Conservation (phyloP, 2,329 filamentous ascomycete genomes). For the Pyrenochaeta sp. region DNA sequence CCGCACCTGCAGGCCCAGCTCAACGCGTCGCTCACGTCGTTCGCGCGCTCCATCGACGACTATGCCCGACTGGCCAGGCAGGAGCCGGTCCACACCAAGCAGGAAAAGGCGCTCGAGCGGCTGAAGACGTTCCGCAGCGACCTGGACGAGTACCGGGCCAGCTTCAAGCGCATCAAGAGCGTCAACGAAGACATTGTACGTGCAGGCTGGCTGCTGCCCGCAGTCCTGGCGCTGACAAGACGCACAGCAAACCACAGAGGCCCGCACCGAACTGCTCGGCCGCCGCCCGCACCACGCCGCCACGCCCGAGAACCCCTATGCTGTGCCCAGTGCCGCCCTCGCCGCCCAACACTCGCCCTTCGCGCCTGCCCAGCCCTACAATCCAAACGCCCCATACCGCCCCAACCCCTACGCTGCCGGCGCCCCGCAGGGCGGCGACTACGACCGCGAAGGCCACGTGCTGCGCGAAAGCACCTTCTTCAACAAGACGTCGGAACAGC, state of each 20-base stretch:
- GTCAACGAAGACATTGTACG: slow-evolving; percentile 75
- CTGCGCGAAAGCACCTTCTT: slow-evolving; percentile 92
- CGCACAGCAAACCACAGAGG: slow-evolving; percentile 65
- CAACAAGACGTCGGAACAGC: slow-evolving; percentile 76
- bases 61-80: slow-evolving; percentile 86
- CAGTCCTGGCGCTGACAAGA: slow-evolving; percentile 7
- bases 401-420: slow-evolving; percentile 51
- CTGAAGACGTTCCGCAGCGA: slow-evolving; percentile 86
- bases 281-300: slow-evolving; percentile 78
- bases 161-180: slow-evolving; percentile 79
- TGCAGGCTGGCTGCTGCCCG: slow-evolving; percentile 4
- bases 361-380: slow-evolving; percentile 36
- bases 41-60: slow-evolving; percentile 90
- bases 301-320: slow-evolving; percentile 94
- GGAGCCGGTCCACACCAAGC: slow-evolving; percentile 89
- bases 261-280: slow-evolving; percentile 83
- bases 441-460: slow-evolving; percentile 79
- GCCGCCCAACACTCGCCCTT: slow-evolving; percentile 37
- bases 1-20: slow-evolving; percentile 65
- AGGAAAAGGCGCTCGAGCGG: slow-evolving; percentile 86
- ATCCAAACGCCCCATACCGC: slow-evolving; percentile 45
- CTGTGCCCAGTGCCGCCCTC: slow-evolving; percentile 46
- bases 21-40: slow-evolving; percentile 69
- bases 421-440: slow-evolving; percentile 57
- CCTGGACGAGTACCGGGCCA: slow-evolving; percentile 77